Conservation (phyloP, 2,329 filamentous ascomycete genomes). For the Hymenoscyphus scutula region DNA sequence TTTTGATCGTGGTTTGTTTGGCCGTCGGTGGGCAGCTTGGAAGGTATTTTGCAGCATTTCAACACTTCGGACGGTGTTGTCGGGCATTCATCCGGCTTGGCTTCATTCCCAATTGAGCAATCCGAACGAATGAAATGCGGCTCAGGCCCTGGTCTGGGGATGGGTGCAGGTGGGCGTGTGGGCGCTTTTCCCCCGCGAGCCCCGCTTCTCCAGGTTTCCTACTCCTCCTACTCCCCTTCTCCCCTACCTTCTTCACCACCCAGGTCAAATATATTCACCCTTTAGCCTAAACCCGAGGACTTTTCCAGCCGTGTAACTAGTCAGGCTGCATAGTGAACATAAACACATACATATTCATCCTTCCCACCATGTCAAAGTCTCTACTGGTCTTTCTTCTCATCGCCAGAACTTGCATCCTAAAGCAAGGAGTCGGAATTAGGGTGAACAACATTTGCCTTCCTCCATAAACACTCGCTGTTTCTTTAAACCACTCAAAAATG, state of each 20-base stretch:
- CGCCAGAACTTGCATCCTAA: neutral
- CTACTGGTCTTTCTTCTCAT: neutral
- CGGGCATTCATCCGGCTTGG: slow-evolving; percentile 11
- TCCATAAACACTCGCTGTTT: neutral
- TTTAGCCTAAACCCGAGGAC: neutral
- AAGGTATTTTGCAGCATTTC: neutral
- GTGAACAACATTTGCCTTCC: neutral
- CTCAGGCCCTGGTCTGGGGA: neutral
- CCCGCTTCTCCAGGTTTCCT: slow-evolving; percentile 11
- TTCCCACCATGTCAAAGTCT: slow-evolving; percentile 1
- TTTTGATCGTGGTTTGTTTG: neutral
- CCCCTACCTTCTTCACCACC: no score
- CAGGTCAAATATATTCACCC: neutral
- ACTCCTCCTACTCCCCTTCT: no score
- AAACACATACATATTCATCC: slow-evolving; percentile 6
- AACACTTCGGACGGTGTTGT: neutral
- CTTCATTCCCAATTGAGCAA: neutral
- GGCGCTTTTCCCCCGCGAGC: neutral
- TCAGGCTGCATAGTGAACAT: neutral
- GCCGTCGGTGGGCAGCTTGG: neutral
- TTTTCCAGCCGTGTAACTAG: neutral
- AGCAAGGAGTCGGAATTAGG: neutral
- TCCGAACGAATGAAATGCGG: slow-evolving; percentile 2
- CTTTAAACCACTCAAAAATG: neutral
- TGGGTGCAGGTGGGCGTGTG: neutral